Evolutionary conservation across 768 basidiomycete species (phyloP).

Genomic region (Antrodiella citrinella): DNA sequence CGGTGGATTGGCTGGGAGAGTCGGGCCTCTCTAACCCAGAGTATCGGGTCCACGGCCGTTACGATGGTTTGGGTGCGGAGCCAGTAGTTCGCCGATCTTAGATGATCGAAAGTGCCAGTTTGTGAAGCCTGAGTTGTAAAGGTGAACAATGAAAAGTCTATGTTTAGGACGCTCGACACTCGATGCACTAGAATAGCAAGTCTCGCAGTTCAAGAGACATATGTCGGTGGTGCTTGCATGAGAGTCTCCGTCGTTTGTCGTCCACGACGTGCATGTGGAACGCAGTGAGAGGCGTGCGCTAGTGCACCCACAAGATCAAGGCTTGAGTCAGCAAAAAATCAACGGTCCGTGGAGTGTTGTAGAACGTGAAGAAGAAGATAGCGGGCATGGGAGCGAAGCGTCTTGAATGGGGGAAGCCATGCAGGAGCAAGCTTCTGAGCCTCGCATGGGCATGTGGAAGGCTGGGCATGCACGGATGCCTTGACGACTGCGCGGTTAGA

Average conservation of each 20-base stretch:
- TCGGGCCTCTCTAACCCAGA: background rate
- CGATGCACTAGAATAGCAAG: slow-evolving; percentile 13
- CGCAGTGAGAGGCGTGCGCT: background rate
- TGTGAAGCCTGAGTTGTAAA: no score
- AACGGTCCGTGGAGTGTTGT: background rate
- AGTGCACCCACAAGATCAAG: background rate
- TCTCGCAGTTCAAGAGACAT: slow-evolving; percentile 12
- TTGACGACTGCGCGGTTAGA: no score
- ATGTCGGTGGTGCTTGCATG: slow-evolving; percentile 9
- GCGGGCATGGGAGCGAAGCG: background rate
- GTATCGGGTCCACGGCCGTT: background rate
- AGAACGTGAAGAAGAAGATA: no score
- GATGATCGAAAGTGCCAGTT: background rate
- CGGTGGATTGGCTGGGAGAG: background rate
- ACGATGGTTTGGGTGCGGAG: background rate
- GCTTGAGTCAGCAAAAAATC: background rate
- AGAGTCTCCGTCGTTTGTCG: slow-evolving; percentile 6
- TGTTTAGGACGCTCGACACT: background rate
- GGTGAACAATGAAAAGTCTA: background rate
- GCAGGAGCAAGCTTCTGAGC: background rate
- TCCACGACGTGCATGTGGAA: background rate
- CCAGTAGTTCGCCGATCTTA: background rate
- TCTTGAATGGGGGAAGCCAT: background rate
- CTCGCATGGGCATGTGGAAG: background rate
- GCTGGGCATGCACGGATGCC: no score